Conservation (phyloP, 495 filamentous ascomycete species). For the Mytilinidion resinicola region DNA sequence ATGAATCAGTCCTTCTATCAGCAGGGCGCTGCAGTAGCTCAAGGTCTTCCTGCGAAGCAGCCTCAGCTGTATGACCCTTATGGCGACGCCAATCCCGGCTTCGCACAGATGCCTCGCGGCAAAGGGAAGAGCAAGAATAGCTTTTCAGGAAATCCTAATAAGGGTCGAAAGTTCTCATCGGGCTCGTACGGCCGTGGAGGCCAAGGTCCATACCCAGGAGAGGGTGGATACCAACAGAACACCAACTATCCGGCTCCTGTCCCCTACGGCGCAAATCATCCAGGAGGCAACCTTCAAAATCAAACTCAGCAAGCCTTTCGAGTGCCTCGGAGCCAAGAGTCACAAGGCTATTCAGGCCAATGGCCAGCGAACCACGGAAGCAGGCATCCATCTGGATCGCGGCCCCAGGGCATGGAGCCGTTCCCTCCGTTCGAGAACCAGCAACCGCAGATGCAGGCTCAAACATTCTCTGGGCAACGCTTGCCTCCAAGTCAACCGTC, state of each 20-base stretch:
- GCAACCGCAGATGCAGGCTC: not conserved
- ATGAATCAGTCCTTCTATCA: no score
- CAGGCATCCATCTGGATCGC: no score
- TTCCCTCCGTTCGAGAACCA: not conserved
- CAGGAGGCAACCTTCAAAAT: no score
- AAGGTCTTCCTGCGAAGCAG: no score
- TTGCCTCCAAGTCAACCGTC: no score
- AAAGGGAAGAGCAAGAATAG: slow-evolving; percentile 6
- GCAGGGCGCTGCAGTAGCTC: no score
- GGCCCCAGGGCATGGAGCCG: not conserved
- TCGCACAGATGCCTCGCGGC: slow-evolving; percentile 2
- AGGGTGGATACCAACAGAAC: not conserved
- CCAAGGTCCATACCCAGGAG: slow-evolving; percentile 3
- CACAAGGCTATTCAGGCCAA: not conserved
- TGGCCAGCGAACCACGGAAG: not conserved
- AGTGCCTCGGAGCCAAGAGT: not conserved
- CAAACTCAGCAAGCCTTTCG: not conserved
- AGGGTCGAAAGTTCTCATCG: slow-evolving; percentile 10
- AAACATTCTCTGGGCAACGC: not conserved
- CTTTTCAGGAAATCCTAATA: slow-evolving; percentile 3
- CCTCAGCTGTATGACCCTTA: slow-evolving; percentile 11
- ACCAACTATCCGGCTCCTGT: no score
- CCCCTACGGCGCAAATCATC: no score
- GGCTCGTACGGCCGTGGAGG: slow-evolving; percentile 6
- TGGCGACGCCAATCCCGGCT: slow-evolving; percentile 9